Evolutionary conservation across 441 rosid species (phyloP).

Genomic region (Corymbia citriodora): DNA sequence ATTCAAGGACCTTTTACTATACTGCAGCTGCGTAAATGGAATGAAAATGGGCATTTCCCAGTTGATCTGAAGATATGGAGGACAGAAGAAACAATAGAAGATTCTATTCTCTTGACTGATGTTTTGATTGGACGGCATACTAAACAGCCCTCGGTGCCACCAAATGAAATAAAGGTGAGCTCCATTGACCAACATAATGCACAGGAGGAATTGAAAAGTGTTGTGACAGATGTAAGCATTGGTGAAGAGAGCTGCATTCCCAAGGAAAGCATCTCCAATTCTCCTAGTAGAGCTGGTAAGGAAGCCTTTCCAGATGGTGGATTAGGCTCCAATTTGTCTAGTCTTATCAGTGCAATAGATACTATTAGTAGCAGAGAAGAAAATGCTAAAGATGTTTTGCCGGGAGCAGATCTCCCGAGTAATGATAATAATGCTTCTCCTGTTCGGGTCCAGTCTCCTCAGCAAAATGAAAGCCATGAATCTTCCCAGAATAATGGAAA

Average conservation of each 20-base stretch:
- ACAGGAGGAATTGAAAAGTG: conserved; percentile 7
- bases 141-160: conserved; percentile 21
- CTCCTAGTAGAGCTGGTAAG: conserved; percentile 26
- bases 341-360: conserved; percentile 27
- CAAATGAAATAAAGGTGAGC: conserved; percentile 23
- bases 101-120: conserved; percentile 72
- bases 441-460: conserved; percentile 24
- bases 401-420: conserved; percentile 23
- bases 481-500: conserved; percentile 20
- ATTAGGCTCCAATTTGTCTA: conserved; percentile 26
- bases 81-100: conserved; percentile 49
- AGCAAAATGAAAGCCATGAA: conserved; percentile 27
- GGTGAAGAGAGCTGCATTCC: conserved; percentile 40
- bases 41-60: conserved; percentile 65
- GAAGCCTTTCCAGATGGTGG: conserved; percentile 14
- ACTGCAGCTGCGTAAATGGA: conserved; percentile 78
- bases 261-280: conserved; percentile 29
- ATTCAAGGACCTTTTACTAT: conserved; percentile 90
- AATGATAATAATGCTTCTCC: conserved; percentile 22
- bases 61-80: conserved; percentile 74
- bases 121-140: conserved; percentile 44
- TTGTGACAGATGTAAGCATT: conserved; percentile 23
- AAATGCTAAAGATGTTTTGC: conserved; percentile 18
- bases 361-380: conserved; percentile 24
- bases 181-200: conserved; percentile 22